Percentiles rank a stretch among this genome's conserved stretches.
Conservation (phyloP, 441 rosid species). For the Francoa sonchifolia region DNA sequence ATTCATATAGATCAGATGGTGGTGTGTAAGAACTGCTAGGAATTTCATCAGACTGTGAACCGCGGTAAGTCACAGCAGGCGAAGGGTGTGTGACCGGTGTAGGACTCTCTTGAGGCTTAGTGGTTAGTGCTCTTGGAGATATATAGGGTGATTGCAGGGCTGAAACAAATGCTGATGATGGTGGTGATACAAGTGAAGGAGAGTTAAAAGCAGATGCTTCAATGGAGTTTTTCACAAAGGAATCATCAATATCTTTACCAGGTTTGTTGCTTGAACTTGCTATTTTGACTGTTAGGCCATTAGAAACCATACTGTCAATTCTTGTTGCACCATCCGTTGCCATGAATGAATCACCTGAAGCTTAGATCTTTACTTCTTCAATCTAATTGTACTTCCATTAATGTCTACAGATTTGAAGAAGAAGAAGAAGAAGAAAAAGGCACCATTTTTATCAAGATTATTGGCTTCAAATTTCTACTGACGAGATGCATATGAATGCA, state of each 20-base stretch:
- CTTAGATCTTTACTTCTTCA: conserved; percentile 13
- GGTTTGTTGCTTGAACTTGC: conserved; percentile 26
- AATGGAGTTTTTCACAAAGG: conserved; percentile 31
- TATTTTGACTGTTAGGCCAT: conserved; percentile 57
- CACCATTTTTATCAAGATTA: conserved; percentile 16
- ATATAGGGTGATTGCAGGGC: conserved; percentile 89
- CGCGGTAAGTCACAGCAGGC: conserved; percentile 25
- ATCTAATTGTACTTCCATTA: conserved; percentile 9
- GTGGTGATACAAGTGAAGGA: conserved; percentile 71
- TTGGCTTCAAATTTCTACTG: conserved; percentile 18
- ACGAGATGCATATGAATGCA: conserved; percentile 48
- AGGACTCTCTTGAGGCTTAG: conserved; percentile 19
- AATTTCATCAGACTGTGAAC: conserved; percentile 58
- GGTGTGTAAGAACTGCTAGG: conserved; percentile 90
- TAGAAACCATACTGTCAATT: conserved; percentile 11
- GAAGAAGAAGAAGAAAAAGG: conserved; percentile 12
- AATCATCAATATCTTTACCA: conserved; percentile 27
- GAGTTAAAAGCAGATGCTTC: conserved; percentile 45
- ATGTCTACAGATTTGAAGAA: conserved; percentile 10
- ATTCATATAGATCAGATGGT: conserved; percentile 70
- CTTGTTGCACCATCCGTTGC: conserved; percentile 26
- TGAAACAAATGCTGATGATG: conserved; percentile 93
- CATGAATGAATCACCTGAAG: conserved; percentile 7
- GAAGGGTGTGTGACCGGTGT: conserved; percentile 24
- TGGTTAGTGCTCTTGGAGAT: conserved; percentile 61